Percentiles rank a stretch among this genome's conserved stretches.
Conservation (phyloP, 805 yeast species). For the Candida succiphila region DNA sequence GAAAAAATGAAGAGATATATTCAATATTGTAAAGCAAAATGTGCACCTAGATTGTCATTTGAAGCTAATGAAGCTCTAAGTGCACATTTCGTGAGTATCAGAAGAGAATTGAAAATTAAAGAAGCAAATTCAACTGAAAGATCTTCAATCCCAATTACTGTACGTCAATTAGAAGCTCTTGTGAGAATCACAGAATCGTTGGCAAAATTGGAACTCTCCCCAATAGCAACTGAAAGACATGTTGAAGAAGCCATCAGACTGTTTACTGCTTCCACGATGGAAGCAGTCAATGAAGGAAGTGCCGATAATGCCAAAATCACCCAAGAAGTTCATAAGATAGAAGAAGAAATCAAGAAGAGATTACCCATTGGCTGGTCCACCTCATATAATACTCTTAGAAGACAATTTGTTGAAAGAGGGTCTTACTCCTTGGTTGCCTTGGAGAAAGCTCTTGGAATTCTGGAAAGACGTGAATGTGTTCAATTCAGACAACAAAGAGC, state of each 20-base stretch:
- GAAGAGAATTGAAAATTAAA: conserved; percentile 71
- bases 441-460: conserved; percentile 69
- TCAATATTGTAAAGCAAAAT: conserved; percentile 77
- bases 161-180: conserved; percentile 96
- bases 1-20: conserved; percentile 88
- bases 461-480: conserved; percentile 83
- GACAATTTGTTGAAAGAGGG: conserved; percentile 64
- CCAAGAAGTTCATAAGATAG: conserved; percentile 69
- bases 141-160: conserved; percentile 93
- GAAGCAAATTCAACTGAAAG: conserved; percentile 80
- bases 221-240: conserved; percentile 79
- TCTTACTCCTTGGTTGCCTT: conserved; percentile 60
- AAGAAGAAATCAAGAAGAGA: conserved; percentile 78
- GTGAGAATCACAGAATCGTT: conserved; percentile 90
- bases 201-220: conserved; percentile 76
- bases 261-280: conserved; percentile 96
- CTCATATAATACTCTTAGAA: conserved; percentile 69
- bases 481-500: conserved; percentile 83
- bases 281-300: conserved; percentile 52
- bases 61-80: conserved; percentile 87
- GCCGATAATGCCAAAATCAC: conserved; percentile 48
- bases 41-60: conserved; percentile 86
- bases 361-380: conserved; percentile 97
- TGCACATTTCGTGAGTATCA: conserved; percentile 84
- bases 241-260: conserved; percentile 93